phyloP scores from a whole-genome alignment of 306 rosid species.

The Malus asiatica region DNA sequence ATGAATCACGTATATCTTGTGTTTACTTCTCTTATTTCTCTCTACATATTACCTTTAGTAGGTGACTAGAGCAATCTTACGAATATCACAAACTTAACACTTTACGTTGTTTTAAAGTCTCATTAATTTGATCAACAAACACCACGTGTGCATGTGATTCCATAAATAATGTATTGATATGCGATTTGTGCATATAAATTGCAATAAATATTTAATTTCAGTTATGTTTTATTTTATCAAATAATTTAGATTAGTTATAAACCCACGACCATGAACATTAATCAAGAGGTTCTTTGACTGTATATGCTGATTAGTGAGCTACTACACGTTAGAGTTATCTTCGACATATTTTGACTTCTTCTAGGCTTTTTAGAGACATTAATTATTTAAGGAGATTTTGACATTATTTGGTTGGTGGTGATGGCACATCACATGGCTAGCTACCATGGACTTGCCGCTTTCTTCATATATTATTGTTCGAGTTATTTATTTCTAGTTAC shows the following conservation, averaged over 20 bases:
- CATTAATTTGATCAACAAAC: too few species aligned
- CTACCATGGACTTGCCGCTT: neutral
- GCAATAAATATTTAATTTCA: neutral
- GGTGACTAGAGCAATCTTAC: too few species aligned
- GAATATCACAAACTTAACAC: too few species aligned
- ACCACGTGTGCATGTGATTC: too few species aligned
- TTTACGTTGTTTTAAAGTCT: too few species aligned
- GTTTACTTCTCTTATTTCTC: too few species aligned
- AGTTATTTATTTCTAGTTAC: neutral
- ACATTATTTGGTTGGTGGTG: neutral
- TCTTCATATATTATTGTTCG: neutral
- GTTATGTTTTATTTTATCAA: neutral
- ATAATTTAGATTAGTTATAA: neutral
- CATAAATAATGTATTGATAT: too few species aligned
- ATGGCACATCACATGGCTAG: neutral
- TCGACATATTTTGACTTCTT: constrained; percentile 9
- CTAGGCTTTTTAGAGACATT: neutral
- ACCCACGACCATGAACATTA: too few species aligned
- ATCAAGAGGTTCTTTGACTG: too few species aligned
- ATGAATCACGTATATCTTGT: too few species aligned
- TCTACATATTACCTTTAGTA: too few species aligned
- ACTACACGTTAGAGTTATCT: neutral
- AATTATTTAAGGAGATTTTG: neutral
- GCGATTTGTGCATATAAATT: too few species aligned
- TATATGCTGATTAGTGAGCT: neutral